Conservation (phyloP, 371 early-diverging fungal species). For the Mucor velutinosus region DNA sequence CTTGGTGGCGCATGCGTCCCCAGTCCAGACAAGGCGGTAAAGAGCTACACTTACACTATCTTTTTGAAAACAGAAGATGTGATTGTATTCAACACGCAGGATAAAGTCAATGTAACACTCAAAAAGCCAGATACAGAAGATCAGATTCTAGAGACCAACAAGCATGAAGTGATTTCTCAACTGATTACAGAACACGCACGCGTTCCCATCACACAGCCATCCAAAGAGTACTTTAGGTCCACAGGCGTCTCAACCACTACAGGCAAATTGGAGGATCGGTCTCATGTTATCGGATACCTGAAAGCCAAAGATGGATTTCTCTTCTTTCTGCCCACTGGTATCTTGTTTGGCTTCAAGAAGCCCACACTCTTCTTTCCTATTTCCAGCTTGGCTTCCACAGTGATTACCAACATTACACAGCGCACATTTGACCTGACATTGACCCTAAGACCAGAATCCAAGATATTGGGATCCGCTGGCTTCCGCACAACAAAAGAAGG, state of each 20-base stretch:
- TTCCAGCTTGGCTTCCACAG: slow-evolving; percentile 32
- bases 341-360: slow-evolving; percentile 69
- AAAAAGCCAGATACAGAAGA: slow-evolving; percentile 1
- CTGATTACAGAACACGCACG: slow-evolving; percentile 20
- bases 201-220: slow-evolving; percentile 28
- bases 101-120: slow-evolving; percentile 28
- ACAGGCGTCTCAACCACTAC: slow-evolving; percentile 32
- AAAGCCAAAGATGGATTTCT: slow-evolving; percentile 53
- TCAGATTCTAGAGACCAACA: slow-evolving; percentile 10
- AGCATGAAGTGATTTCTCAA: slow-evolving; percentile 16
- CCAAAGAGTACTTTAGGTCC: slow-evolving; percentile 18
- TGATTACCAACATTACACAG: slow-evolving; percentile 48
- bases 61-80: slow-evolving; percentile 37
- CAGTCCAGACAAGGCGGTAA: slow-evolving; percentile 49
- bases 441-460: slow-evolving; percentile 11
- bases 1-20: slow-evolving; percentile 44
- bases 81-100: slow-evolving; percentile 44
- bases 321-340: slow-evolving; percentile 55
- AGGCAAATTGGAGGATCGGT: slow-evolving; percentile 32
- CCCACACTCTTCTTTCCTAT: slow-evolving; percentile 56
- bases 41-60: slow-evolving; percentile 39
- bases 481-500: slow-evolving; percentile 16
- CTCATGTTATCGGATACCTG: slow-evolving; percentile 40
- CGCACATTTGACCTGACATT: slow-evolving; percentile 59
- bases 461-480: slow-evolving; percentile 24